Evolutionary conservation across 495 filamentous ascomycete genomes (phyloP).

Genomic region (Xylaria longipes): DNA sequence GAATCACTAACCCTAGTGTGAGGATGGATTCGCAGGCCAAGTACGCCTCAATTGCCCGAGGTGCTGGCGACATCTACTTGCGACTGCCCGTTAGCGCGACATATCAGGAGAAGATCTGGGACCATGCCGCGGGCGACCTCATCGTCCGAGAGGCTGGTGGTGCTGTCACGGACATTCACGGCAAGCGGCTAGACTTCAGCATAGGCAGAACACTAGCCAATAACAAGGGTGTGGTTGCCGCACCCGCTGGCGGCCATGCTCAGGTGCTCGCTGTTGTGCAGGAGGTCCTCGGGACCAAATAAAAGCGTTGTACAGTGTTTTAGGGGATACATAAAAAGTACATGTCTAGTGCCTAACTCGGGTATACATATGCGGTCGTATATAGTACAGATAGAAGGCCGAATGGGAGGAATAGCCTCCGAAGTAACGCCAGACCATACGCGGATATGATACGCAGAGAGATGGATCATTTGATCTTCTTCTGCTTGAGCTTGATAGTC

Average conservation of each 20-base stretch:
- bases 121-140: constrained; percentile 95
- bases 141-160: constrained; percentile 95
- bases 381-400: constrained; percentile 39
- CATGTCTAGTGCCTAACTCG: constrained; percentile 32
- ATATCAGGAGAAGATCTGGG: constrained; percentile 99
- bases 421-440: constrained; percentile 21
- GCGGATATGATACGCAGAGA: constrained; percentile 34
- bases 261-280: constrained; percentile 83
- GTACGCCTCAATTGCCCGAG: constrained; percentile 94
- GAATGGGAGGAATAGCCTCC: constrained; percentile 10
- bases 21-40: constrained; percentile 98
- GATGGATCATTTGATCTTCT: constrained; percentile 87
- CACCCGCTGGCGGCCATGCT: constrained; percentile 74
- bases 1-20: constrained; percentile 84
- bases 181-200: constrained; percentile 81
- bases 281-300: constrained; percentile 65
- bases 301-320: constrained; percentile 22
- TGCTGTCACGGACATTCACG: constrained; percentile 83
- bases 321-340: constrained; percentile 37
- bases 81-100: constrained; percentile 80
- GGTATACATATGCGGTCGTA: constrained; percentile 39
- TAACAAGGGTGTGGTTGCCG: constrained; percentile 94
- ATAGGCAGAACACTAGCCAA: constrained; percentile 81
- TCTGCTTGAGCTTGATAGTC: constrained; percentile 95
- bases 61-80: constrained; percentile 93